These are phyloP conservation scores for Echinochloa phyllopogon DNA, from an alignment of 176 grass and related monocot genomes.

Conservation along the genomic window DNA sequence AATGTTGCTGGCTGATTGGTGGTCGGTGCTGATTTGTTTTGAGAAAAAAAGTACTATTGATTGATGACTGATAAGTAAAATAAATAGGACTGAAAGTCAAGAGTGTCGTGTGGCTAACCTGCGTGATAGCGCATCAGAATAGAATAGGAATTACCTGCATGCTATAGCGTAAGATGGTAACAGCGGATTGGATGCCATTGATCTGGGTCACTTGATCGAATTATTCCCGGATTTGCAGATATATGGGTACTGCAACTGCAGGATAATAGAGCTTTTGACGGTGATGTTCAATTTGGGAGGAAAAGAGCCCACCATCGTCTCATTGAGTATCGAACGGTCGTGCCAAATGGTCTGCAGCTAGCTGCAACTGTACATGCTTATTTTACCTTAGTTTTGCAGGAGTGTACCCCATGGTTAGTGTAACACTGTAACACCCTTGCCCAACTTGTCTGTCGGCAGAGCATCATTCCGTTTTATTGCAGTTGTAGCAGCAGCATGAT, in stretches of 20 bases:
- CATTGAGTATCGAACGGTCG: background rate
- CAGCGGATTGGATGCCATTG: background rate
- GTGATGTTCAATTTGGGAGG: background rate
- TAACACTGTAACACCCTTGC: background rate
- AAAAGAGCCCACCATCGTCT: background rate
- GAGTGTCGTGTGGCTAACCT: background rate
- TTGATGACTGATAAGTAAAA: no score
- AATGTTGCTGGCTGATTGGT: no score
- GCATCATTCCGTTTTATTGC: background rate
- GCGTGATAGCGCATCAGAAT: background rate
- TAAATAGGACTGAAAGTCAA: background rate
- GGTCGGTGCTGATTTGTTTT: no score
- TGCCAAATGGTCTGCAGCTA: background rate
- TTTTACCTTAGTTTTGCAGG: background rate
- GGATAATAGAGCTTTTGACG: background rate
- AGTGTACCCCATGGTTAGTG: no score
- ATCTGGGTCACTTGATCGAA: conserved; percentile 8
- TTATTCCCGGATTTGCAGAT: background rate
- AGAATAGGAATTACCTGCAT: background rate
- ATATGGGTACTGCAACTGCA: background rate
- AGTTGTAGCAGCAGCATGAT: background rate
- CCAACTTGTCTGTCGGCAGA: background rate
- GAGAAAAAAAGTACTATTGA: no score
- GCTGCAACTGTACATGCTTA: background rate
- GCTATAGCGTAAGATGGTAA: background rate